Base-by-base conservation (phyloP, 2,329 filamentous ascomycete genomes). In the Aspergillus unguis region DNA sequence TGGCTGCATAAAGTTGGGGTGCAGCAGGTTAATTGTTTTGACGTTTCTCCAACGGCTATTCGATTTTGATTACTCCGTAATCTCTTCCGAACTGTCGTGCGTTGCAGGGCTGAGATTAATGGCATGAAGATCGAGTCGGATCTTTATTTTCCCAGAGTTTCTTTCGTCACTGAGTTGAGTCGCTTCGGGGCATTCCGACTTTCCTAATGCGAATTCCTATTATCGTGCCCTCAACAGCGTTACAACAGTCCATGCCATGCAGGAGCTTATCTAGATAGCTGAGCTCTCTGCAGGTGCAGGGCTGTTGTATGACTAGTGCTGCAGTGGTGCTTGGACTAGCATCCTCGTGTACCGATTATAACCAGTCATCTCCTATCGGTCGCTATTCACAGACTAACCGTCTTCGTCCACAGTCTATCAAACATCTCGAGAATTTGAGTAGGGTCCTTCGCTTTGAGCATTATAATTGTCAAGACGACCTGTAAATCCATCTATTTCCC, bases 51-150 rank as follows among this genome's bases (percentile, higher is more conserved):
- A 26, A 38, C 41, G 33, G 32, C 35, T 11, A 31, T 29, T 47
- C 36, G 17, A 17, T 17, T 17, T 47, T 35, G 32, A 37, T 25
- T 32, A 25, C 27, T 31, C 35, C 36, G n/a, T 29, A 25, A 23
- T 26, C 27, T 36, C 31, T 11, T 17, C 17, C 17, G 29, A 29
- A 36, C 43, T 35, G 26, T 44, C 31, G 26, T 49, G 46, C 33
- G 29, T 45, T 43, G 36, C 49, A 51, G 49, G 49, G 42, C 49
- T 51, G 49, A 51, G 17, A 45, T 26, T 29, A 7, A n/a, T 35
- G 17, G 17, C 17, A 17, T 17, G 17, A 17, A 17, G 17, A 17
- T 17, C 17, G 17, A 17, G 17, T 33, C 50, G 50, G 50, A 44
- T 33, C 50, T 43, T 32, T 9, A 6, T 53, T 53, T 48, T 47